A percentile compares a stretch with the other conserved stretches of the same genome.
These are phyloP conservation scores for Wickerhamomyces alni DNA, from an alignment of 805 yeast genomes.

Conservation along the genomic window DNA sequence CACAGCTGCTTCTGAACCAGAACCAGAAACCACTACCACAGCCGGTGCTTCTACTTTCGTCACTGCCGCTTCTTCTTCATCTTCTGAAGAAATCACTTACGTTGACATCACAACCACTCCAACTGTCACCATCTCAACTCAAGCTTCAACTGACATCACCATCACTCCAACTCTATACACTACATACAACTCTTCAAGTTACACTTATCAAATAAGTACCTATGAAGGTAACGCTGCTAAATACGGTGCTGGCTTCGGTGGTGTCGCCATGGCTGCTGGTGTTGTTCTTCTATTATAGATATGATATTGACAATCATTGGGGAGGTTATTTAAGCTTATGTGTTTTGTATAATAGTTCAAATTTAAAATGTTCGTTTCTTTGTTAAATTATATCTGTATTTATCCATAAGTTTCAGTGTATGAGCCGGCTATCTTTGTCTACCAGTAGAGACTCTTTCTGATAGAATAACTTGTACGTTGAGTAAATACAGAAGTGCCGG, in stretches of 20 bases:
- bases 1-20: constrained; percentile 33
- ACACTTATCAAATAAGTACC: constrained; percentile 10
- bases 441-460: no score
- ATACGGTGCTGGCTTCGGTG: constrained; percentile 20
- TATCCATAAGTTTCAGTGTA: no score
- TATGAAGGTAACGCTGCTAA: constrained; percentile 19
- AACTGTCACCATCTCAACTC: constrained; percentile 32
- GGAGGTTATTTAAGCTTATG: not conserved
- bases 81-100: constrained; percentile 34
- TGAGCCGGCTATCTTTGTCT: no score
- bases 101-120: constrained; percentile 33
- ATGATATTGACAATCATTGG: not conserved
- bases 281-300: constrained; percentile 23
- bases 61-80: constrained; percentile 23
- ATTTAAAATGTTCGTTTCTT: not conserved
- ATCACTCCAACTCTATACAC: constrained; percentile 32
- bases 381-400: no score
- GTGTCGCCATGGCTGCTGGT: constrained; percentile 22
- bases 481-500: no score
- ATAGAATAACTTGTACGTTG: no score
- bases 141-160: constrained; percentile 35
- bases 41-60: constrained; percentile 25
- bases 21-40: constrained; percentile 29
- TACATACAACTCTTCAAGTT: constrained; percentile 22
- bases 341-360: not conserved